These are phyloP conservation scores for Penicillium sclerotigenum DNA, from an alignment of 2,329 filamentous ascomycete genomes.

Conservation along the genomic window DNA sequence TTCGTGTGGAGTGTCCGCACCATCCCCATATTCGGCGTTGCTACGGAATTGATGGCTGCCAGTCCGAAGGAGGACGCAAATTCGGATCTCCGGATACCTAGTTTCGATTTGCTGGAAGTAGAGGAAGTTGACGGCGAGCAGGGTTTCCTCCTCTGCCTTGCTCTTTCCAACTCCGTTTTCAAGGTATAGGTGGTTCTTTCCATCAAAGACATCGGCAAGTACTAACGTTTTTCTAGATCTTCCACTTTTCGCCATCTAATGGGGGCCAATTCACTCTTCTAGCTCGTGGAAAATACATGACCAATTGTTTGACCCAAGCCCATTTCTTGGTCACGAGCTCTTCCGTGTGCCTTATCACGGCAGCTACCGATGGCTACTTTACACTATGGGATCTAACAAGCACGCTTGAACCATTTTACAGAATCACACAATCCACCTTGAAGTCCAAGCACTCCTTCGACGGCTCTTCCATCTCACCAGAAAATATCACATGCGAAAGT, in stretches of 20 bases:
- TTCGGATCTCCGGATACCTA: constrained; percentile 74
- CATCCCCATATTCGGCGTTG: constrained; percentile 53
- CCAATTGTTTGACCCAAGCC: constrained; percentile 70
- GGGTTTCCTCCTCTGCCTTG: constrained; percentile 63
- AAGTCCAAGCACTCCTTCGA: constrained; percentile 24
- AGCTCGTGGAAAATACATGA: constrained; percentile 60
- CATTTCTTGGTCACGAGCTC: constrained; percentile 39
- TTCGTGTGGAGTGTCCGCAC: constrained; percentile 71
- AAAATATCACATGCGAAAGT: constrained; percentile 33
- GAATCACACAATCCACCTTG: constrained; percentile 19
- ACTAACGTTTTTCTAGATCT: constrained; percentile 40
- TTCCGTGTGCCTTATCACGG: constrained; percentile 54
- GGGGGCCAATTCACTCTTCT: constrained; percentile 42
- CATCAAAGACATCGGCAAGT: background rate
- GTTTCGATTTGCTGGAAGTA: constrained; percentile 61
- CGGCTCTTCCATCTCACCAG: constrained; percentile 15
- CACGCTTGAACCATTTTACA: constrained; percentile 30
- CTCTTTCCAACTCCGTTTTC: constrained; percentile 78
- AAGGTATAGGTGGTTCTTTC: constrained; percentile 45
- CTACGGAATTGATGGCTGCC: constrained; percentile 51
- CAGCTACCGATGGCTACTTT: constrained; percentile 77
- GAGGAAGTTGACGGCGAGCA: constrained; percentile 23
- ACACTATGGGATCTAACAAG: constrained; percentile 55
- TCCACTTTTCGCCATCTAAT: constrained; percentile 37
- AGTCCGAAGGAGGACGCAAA: constrained; percentile 50